Conservation (phyloP, 345 rosid species). For the Jatropha curcas region DNA sequence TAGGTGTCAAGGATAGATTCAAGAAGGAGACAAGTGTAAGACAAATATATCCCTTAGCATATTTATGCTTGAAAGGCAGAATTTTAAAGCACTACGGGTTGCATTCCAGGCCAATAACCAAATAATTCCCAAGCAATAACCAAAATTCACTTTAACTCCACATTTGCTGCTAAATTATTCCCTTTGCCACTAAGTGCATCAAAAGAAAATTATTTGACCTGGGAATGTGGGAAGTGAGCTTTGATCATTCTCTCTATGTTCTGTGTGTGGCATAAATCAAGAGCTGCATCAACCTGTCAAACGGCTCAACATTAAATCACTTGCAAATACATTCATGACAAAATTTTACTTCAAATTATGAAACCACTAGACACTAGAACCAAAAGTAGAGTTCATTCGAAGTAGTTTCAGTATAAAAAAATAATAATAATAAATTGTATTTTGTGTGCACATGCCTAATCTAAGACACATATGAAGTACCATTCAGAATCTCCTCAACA, state of each 20-base stretch:
- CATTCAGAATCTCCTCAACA: background rate
- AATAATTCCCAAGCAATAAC: background rate
- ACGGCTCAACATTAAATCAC: conserved; percentile 14
- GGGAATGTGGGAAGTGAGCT: conserved; percentile 70
- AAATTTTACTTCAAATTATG: background rate
- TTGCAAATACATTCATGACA: conserved; percentile 13
- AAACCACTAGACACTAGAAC: background rate
- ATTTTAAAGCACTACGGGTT: background rate
- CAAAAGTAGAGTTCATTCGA: background rate
- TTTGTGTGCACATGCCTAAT: background rate
- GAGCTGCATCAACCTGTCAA: conserved; percentile 85
- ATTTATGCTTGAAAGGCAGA: too few species aligned
- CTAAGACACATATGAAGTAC: background rate
- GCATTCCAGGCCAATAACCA: too few species aligned
- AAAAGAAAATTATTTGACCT: conserved; percentile 44
- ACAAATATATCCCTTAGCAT: background rate
- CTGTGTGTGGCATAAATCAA: conserved; percentile 91
- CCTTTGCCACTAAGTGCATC: background rate
- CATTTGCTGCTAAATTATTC: background rate
- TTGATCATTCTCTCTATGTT: conserved; percentile 92
- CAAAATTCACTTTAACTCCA: background rate
- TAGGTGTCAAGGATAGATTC: too few species aligned
- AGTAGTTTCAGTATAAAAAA: background rate
- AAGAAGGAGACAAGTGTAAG: too few species aligned
- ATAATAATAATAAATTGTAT: too few species aligned